phyloP scores from a whole-genome alignment of 805 yeast species.

The Candida xyloterini region DNA sequence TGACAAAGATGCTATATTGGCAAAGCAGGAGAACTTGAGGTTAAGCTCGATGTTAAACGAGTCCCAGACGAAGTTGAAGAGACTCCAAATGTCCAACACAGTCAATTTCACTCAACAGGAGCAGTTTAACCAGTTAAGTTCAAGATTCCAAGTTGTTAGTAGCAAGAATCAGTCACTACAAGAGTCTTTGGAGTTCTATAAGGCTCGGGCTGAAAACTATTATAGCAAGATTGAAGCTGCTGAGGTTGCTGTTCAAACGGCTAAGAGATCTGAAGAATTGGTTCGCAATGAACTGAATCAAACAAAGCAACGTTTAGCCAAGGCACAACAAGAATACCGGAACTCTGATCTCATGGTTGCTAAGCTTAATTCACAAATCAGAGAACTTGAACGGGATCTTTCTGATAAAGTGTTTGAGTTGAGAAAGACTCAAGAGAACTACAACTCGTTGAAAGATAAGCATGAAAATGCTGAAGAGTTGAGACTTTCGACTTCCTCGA shows the following conservation, averaged over 20 bases:
- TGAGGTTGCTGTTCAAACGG: constrained; percentile 65
- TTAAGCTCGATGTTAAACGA: constrained; percentile 35
- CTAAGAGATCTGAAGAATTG: constrained; percentile 58
- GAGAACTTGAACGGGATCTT: constrained; percentile 51
- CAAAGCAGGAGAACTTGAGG: constrained; percentile 34
- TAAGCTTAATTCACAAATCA: constrained; percentile 47
- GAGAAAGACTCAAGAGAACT: constrained; percentile 45
- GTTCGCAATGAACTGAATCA: constrained; percentile 54
- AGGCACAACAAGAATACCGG: constrained; percentile 51
- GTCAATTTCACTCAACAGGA: constrained; percentile 34
- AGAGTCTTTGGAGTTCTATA: constrained; percentile 58
- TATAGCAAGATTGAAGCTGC: constrained; percentile 71
- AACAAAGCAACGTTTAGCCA: constrained; percentile 42
- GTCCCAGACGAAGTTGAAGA: constrained; percentile 32
- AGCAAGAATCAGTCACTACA: constrained; percentile 55
- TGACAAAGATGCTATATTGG: constrained; percentile 24
- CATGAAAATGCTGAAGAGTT: constrained; percentile 42
- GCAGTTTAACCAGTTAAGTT: constrained; percentile 43
- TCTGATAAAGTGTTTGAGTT: constrained; percentile 58
- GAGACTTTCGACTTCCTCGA: constrained; percentile 32
- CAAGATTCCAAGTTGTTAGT: constrained; percentile 54
- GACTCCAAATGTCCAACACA: constrained; percentile 28
- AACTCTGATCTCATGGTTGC: constrained; percentile 51
- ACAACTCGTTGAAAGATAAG: constrained; percentile 49
- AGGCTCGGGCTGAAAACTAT: constrained; percentile 70